These are phyloP conservation scores for Penicillium sp. DNA, from an alignment of 2,329 filamentous ascomycete genomes.

Conservation along the genomic window DNA sequence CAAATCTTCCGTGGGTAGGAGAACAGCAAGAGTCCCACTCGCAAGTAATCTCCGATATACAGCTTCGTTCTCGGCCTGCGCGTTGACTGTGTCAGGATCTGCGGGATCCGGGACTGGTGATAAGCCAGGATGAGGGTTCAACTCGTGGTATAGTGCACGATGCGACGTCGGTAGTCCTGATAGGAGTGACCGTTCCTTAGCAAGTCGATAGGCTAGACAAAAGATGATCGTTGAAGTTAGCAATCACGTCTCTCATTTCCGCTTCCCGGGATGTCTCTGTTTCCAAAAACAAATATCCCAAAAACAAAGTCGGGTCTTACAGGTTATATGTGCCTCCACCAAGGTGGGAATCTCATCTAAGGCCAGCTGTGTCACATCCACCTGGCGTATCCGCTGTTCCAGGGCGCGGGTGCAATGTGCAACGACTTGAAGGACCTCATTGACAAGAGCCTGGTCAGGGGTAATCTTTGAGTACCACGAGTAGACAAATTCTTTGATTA, in stretches of 20 bases:
- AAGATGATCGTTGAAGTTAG: conserved; percentile 29
- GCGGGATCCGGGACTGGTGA: conserved; percentile 72
- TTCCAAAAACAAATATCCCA: conserved; percentile 5
- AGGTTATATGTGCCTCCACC: conserved; percentile 77
- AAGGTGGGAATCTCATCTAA: conserved; percentile 88
- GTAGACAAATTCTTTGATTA: conserved; percentile 88
- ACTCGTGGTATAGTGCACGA: conserved; percentile 78
- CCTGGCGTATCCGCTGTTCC: conserved; percentile 81
- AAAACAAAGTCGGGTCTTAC: conserved; percentile 56
- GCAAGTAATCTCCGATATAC: conserved; percentile 88
- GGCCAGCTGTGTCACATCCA: conserved; percentile 81
- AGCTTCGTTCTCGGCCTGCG: conserved; percentile 77
- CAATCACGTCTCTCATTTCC: conserved; percentile 2
- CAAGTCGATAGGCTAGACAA: conserved; percentile 72
- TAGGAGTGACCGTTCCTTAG: conserved; percentile 64
- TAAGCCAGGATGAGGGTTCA: conserved; percentile 80
- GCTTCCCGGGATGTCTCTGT: not conserved
- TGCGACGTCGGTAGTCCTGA: conserved; percentile 67
- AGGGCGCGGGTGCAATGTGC: conserved; percentile 88
- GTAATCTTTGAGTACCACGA: conserved; percentile 95
- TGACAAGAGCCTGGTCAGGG: conserved; percentile 83
- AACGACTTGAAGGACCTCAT: conserved; percentile 86
- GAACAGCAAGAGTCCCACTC: conserved; percentile 77
- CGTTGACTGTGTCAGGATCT: conserved; percentile 57
- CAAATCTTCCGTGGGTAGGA: conserved; percentile 90